phyloP scores from a whole-genome alignment of 805 yeast species.

The Alloascoidea africana region DNA sequence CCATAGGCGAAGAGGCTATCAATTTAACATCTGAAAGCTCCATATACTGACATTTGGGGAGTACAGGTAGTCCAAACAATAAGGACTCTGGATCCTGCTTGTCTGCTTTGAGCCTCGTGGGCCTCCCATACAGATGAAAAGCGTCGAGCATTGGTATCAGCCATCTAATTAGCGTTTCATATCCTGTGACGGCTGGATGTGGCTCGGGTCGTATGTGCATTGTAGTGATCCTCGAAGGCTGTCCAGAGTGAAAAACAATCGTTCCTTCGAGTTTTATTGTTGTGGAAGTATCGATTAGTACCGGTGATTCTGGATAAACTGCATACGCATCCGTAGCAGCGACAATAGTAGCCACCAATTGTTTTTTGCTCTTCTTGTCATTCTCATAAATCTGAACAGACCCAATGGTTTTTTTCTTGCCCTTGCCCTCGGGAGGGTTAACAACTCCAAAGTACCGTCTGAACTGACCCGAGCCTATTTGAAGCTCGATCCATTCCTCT shows the following conservation, averaged over 20 bases:
- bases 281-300: conserved; percentile 59
- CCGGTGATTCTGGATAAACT: conserved; percentile 61
- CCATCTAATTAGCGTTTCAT: conserved; percentile 55
- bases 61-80: conserved; percentile 49
- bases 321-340: conserved; percentile 52
- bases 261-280: conserved; percentile 65
- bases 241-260: conserved; percentile 28
- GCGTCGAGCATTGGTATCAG: conserved; percentile 49
- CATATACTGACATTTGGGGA: conserved; percentile 47
- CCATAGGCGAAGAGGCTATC: background rate
- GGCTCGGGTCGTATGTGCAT: conserved; percentile 52
- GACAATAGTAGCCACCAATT: conserved; percentile 49
- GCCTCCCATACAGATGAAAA: conserved; percentile 52
- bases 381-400: conserved; percentile 50
- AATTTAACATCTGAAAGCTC: conserved; percentile 30
- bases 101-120: conserved; percentile 40
- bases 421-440: conserved; percentile 29
- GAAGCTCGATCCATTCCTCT: conserved; percentile 88
- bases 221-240: conserved; percentile 28
- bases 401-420: conserved; percentile 26
- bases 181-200: conserved; percentile 53
- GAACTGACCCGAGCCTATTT: conserved; percentile 98
- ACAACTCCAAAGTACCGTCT: conserved; percentile 84
- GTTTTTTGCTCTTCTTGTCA: conserved; percentile 49
- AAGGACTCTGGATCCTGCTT: conserved; percentile 37